Evolutionary conservation across 1,139 yeast genomes (phyloP).

Genomic region (Wickerhamomyces sp.): DNA sequence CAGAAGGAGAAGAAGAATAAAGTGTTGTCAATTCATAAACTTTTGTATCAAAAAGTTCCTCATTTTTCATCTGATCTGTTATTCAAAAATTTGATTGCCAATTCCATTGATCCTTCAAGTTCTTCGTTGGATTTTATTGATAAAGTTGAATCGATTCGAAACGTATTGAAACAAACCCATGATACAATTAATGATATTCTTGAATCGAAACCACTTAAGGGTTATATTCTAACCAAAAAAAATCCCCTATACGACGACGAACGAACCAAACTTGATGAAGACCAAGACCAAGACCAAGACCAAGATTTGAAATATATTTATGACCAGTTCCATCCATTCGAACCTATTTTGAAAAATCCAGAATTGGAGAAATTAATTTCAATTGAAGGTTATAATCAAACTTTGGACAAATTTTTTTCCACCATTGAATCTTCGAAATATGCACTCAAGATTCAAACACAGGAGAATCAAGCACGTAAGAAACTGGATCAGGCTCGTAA

Average conservation of each 20-base stretch:
- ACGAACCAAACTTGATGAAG: too few species aligned
- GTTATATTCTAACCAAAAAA: conserved; percentile 62
- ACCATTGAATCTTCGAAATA: conserved; percentile 79
- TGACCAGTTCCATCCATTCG: conserved; percentile 85
- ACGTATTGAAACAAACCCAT: conserved; percentile 48
- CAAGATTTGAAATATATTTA: conserved; percentile 46
- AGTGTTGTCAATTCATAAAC: conserved; percentile 61
- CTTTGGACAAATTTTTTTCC: conserved; percentile 81
- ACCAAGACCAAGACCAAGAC: conserved; percentile 32
- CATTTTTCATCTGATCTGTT: conserved; percentile 77
- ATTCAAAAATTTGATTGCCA: conserved; percentile 45
- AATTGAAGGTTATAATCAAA: conserved; percentile 64
- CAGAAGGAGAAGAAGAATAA: conserved; percentile 40
- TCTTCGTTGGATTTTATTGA: conserved; percentile 34
- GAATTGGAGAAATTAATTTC: conserved; percentile 28
- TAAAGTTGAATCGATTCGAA: conserved; percentile 27
- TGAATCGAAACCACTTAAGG: conserved; percentile 35
- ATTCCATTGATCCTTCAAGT: conserved; percentile 40
- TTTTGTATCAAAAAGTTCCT: conserved; percentile 63
- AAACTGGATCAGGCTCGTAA: conserved; percentile 68
- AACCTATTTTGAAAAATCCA: conserved; percentile 47
- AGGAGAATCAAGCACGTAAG: conserved; percentile 68
- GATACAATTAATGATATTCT: conserved; percentile 28
- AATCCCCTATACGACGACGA: conserved; percentile 43
- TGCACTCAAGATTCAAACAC: conserved; percentile 67